These are phyloP conservation scores for Hemerocallis citrina DNA, from an alignment of 106 monocot genomes.

Conservation along the genomic window DNA sequence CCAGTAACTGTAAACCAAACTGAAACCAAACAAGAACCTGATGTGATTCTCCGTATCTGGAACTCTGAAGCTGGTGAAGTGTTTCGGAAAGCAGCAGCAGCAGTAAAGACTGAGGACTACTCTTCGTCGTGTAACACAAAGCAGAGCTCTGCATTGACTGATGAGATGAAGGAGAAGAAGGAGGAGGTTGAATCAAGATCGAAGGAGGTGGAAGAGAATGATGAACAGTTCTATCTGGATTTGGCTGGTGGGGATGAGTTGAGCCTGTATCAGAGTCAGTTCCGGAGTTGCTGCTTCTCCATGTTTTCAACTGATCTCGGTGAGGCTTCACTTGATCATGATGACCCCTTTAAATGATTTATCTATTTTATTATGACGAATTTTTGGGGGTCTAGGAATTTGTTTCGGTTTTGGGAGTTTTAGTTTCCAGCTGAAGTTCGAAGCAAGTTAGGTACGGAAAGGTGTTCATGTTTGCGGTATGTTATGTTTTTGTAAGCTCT, in stretches of 20 bases:
- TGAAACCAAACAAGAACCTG: constrained; percentile 7
- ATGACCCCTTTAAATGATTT: constrained; percentile 37
- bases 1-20: background rate
- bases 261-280: constrained; percentile 25
- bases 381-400: background rate
- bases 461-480: too few relatives aligned
- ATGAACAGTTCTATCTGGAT: constrained; percentile 52
- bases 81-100: constrained; percentile 23
- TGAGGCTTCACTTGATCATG: constrained; percentile 31
- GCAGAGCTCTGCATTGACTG: constrained; percentile 6
- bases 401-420: background rate
- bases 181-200: constrained; percentile 16
- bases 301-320: constrained; percentile 34
- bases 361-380: background rate
- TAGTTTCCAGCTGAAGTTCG: background rate
- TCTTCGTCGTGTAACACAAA: background rate
- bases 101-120: constrained; percentile 5
- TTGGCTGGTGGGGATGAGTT: constrained; percentile 50
- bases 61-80: constrained; percentile 75
- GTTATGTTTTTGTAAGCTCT: too few relatives aligned
- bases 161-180: background rate
- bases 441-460: too few relatives aligned
- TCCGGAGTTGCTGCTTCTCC: constrained; percentile 17
- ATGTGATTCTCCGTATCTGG: constrained; percentile 86
- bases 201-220: constrained; percentile 18